Conservation (phyloP, 2,329 filamentous ascomycete species). For the Fusarium piperis region DNA sequence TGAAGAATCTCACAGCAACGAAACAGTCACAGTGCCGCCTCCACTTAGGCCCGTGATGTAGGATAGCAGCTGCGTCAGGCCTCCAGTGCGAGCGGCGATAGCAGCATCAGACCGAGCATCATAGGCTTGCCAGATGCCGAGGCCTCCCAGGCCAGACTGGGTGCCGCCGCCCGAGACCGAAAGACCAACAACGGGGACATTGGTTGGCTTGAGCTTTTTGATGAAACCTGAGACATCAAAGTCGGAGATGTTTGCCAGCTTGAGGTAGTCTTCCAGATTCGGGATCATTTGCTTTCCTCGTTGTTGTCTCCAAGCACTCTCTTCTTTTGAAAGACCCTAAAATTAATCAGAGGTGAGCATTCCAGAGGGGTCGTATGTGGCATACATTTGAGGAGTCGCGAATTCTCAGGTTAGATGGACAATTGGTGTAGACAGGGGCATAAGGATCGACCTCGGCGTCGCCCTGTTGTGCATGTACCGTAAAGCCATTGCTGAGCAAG, state of each 20-base stretch:
- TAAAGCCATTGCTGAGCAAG: not conserved
- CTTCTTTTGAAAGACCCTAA: slow-evolving; percentile 37
- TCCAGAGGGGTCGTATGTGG: fast-evolving
- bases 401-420: slow-evolving; percentile 16
- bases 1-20: slow-evolving; percentile 26
- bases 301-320: slow-evolving; percentile 33
- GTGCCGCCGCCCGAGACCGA: slow-evolving; percentile 43
- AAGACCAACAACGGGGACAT: slow-evolving; percentile 37
- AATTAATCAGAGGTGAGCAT: fast-evolving
- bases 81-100: slow-evolving; percentile 32
- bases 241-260: slow-evolving; percentile 28
- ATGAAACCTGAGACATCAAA: slow-evolving; percentile 38
- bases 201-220: slow-evolving; percentile 26
- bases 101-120: slow-evolving; percentile 38
- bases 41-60: slow-evolving; percentile 43
- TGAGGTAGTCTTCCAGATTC: slow-evolving; percentile 34
- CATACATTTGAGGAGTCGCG: slow-evolving; percentile 14
- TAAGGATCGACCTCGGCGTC: slow-evolving; percentile 15
- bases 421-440: slow-evolving; percentile 20
- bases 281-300: slow-evolving; percentile 35
- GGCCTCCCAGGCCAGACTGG: slow-evolving; percentile 42
- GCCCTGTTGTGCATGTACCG: not conserved
- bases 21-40: slow-evolving; percentile 41
- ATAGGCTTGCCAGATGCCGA: slow-evolving; percentile 43
- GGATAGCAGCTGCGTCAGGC: slow-evolving; percentile 36